Conservation (phyloP, 306 rosid genomes). For the Echinosophora koreensis region DNA sequence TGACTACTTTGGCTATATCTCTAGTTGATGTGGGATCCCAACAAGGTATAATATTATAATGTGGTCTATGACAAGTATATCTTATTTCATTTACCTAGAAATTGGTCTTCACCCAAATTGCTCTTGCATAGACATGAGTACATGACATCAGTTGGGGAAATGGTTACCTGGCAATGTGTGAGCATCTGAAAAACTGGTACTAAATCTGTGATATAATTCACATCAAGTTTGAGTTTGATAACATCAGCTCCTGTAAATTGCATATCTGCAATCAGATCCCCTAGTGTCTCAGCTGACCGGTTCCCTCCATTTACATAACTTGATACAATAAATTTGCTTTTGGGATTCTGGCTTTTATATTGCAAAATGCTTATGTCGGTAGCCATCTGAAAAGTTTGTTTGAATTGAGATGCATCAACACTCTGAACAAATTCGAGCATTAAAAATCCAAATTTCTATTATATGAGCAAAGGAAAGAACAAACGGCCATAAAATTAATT, state of each 20-base stretch:
- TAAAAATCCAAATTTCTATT: not conserved
- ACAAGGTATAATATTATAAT: not conserved
- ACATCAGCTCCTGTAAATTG: conserved; percentile 51
- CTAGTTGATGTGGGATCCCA: too few relatives aligned
- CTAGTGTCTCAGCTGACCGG: conserved; percentile 42
- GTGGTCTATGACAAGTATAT: not conserved
- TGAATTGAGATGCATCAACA: not conserved
- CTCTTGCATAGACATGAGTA: not conserved
- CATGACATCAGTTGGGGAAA: not conserved
- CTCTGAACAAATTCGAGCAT: not conserved
- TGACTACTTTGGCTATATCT: too few relatives aligned
- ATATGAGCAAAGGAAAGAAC: too few relatives aligned
- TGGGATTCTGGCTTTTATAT: conserved; percentile 13
- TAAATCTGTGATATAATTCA: conserved; percentile 49
- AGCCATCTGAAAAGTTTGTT: conserved; percentile 32
- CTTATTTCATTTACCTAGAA: not conserved
- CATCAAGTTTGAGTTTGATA: conserved; percentile 49
- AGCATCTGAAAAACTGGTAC: conserved; percentile 52
- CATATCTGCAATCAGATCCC: conserved; percentile 41
- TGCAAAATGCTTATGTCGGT: conserved; percentile 9
- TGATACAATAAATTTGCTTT: conserved; percentile 47
- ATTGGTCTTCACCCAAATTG: not conserved
- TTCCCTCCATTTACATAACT: conserved; percentile 50
- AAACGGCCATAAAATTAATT: too few relatives aligned
- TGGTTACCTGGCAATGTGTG: conserved; percentile 51